Percentiles rank a stretch among this genome's conserved stretches.
Evolutionary conservation across 176 grass and related monocot species (phyloP).

Genomic region (Lolium rigidum): DNA sequence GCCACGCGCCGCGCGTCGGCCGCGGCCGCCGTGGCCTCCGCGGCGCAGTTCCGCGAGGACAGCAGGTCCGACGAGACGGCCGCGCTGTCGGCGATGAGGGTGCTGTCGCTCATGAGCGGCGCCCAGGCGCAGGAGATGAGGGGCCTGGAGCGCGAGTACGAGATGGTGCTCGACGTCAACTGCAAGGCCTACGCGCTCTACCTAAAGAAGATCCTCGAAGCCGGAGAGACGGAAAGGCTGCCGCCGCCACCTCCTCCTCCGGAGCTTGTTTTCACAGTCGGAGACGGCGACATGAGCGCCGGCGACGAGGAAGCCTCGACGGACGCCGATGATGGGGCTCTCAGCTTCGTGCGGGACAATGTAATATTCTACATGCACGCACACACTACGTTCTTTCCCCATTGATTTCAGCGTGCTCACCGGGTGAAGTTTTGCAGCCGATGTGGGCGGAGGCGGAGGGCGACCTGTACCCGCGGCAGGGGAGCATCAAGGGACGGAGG

Average conservation of each 20-base stretch:
- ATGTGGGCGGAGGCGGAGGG: conserved; percentile 59
- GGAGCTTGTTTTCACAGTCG: conserved; percentile 42
- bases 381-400: background rate
- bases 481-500: conserved; percentile 35
- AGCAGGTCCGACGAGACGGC: conserved; percentile 41
- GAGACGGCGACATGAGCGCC: background rate
- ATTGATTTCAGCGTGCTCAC: background rate
- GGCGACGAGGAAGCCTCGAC: conserved; percentile 1
- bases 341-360: conserved; percentile 52
- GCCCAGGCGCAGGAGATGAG: conserved; percentile 64
- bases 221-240: background rate
- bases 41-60: conserved; percentile 9
- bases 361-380: conserved; percentile 35
- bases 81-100: conserved; percentile 52
- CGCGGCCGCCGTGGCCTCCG: conserved; percentile 16
- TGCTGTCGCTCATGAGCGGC: conserved; percentile 68
- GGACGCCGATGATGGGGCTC: conserved; percentile 31
- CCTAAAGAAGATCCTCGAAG: conserved; percentile 58
- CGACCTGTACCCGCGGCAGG: conserved; percentile 55
- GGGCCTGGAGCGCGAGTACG: conserved; percentile 62
- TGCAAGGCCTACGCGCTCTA: conserved; percentile 57
- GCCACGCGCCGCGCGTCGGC: conserved; percentile 56
- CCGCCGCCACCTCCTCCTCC: conserved; percentile 37
- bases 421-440: conserved; percentile 40
- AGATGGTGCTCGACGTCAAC: conserved; percentile 63